Evolutionary conservation across 1,284 basidiomycete genomes (phyloP).

Genomic region (Apiotrichum mycotoxinovorans): DNA sequence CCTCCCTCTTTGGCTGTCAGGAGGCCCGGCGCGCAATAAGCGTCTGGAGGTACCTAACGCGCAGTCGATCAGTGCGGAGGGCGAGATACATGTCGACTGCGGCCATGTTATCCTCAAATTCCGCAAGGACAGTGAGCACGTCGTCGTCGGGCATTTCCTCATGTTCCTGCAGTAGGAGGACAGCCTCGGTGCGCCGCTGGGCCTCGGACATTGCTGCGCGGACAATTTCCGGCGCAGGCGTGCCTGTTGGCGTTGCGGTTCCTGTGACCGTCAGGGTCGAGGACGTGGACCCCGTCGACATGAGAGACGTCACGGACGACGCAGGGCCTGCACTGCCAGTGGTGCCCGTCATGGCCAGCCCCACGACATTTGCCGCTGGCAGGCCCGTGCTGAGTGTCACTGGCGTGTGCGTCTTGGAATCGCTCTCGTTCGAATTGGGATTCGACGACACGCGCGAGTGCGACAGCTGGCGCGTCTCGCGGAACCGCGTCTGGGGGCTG

Average conservation of each 20-base stretch:
- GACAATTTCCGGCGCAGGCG: constrained; percentile 1
- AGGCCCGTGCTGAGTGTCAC: neutral
- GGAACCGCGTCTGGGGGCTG: neutral
- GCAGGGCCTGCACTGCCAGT: neutral
- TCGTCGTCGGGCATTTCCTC: constrained; percentile 38
- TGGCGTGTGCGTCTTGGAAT: neutral
- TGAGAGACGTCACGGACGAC: neutral
- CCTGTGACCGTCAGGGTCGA: constrained; percentile 9
- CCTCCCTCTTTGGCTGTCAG: no score
- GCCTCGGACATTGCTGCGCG: constrained; percentile 27
- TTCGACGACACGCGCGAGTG: neutral
- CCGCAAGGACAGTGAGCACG: constrained; percentile 33
- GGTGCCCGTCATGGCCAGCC: neutral
- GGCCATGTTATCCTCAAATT: constrained; percentile 37
- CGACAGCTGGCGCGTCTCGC: neutral
- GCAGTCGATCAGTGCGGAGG: constrained; percentile 18
- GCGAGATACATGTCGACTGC: constrained; percentile 42
- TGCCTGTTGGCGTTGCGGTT: neutral
- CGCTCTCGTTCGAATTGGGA: neutral
- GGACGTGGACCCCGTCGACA: neutral
- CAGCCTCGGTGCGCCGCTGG: constrained; percentile 37
- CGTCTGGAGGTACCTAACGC: neutral
- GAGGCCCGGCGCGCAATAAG: neutral
- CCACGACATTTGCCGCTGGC: neutral
- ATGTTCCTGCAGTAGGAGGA: constrained; percentile 31